Base-by-base conservation (phyloP, 495 filamentous ascomycete species). In the Podospora tetraspora region DNA sequence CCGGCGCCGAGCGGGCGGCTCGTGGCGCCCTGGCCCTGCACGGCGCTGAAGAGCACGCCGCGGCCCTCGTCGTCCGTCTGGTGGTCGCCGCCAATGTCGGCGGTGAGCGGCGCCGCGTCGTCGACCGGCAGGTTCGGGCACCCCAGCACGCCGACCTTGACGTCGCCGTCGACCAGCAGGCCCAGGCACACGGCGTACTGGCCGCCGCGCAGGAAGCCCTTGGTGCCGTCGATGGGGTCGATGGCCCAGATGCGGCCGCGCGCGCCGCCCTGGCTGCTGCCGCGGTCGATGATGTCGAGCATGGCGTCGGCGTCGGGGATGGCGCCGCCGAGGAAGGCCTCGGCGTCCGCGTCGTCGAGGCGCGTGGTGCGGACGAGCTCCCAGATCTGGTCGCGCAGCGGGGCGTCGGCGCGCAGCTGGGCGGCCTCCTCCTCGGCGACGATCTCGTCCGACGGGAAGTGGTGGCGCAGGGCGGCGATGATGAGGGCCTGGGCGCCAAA, bases 401-500 rank as follows among this genome's bases (percentile, higher is more conserved):
- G 76, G 21, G 80, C 79, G 70, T 98, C 88, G 43, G 87, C 79
- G 34, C 92, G 87, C 68, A 99, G 84, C 61, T 87, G 84, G 69
- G 84, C 86, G 0, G 95, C 88, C 76, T 99, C 96, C 81, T 99
- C 95, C 80, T 99, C 95, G 66, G 91, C 95, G 32, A 97, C 92
- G 67, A 98, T 90, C 79, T 92, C 89, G 75, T 99, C 95, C 16
- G 86, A 74, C 56, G 95, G 95, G 83, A 99, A 98, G 77, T 91
- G 91, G 78, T 89, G 85, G 80, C 89, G 87, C 68, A 99, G 88
- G 61, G 95, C 93, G 66, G 88, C 85, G 72, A 98, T 97, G 75
- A 98, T 96, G 69, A 98, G 85, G 52, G 96, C 96, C 81, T 99
- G 95, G 65, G 96, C 95, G 72, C 96, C 96, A 75, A 96, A 97